Evolutionary conservation across 2,329 filamentous ascomycete genomes (phyloP), one percentile per base, ranked within the genome.

Genomic region (Ilyonectria mors-panacis): DNA sequence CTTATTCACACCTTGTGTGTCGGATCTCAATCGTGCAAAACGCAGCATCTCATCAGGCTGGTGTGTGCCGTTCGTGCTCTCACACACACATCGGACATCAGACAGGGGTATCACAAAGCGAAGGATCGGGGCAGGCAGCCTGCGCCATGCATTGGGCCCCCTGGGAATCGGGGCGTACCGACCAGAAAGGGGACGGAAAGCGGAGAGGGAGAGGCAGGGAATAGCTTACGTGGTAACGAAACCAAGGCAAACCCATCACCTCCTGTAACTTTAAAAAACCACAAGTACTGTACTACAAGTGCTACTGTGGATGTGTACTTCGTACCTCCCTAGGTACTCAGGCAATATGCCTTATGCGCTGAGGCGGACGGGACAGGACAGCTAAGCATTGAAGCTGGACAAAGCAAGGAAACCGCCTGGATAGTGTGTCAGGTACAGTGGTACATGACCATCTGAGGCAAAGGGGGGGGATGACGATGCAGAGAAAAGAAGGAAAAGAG

Each of bases 61-160:
- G 15, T 17, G n/a, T 6, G 28, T 51, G 26, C 6, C 48, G 17
- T 28, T n/a, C 23, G 23, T 50, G 26, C 15, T 30, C 17, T n/a
- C 9, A 19, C 45, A 48, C 39, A 15, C 12, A 15, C 6, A 15
- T 47, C 23, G 23, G 8, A 23, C 45, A 50, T 19, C 26, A 17
- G 7, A 19, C 47, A 51, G 28, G 47, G 47, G 47, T 10, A 33
- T 33, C 10, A 23, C 44, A 51, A 51, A 33, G n/a, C 28, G 23
- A 63, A 53, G 54, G 39, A 59, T 65, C 48, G 39, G 62, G 48
- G 54, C 48, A 48, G 59, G 59, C 50, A 48, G 30, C 42, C 51
- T 62, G 59, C 42, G 59, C 59, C 59, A 55, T 48, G 50, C 30
- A 23, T 56, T 65, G 62, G 54, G 47, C 56, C 56, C 28, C 62